A percentile compares a stretch with the other conserved stretches of the same genome.
These are phyloP conservation scores for Saksenaea oblongispora DNA, from an alignment of 371 early-diverging fungal species.

Conservation along the genomic window DNA sequence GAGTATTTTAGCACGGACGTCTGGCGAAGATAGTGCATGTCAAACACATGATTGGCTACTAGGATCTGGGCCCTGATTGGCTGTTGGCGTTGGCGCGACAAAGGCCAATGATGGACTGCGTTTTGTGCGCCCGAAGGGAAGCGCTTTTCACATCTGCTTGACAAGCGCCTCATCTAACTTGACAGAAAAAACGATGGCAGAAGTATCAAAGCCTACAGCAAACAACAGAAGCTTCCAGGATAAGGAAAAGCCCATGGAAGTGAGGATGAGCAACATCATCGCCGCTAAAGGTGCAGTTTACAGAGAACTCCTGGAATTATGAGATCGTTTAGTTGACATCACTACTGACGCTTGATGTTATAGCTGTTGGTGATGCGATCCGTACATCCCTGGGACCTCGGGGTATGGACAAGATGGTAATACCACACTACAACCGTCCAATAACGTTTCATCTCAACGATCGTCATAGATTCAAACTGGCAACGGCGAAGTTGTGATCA, in stretches of 20 bases:
- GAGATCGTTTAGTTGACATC: background rate
- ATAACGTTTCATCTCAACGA: background rate
- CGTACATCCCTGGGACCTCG: slow-evolving; percentile 97
- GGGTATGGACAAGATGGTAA: slow-evolving; percentile 99
- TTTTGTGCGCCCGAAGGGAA: too few species aligned
- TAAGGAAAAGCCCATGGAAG: slow-evolving; percentile 94
- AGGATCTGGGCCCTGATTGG: too few species aligned
- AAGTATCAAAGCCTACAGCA: slow-evolving; percentile 6
- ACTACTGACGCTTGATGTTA: background rate
- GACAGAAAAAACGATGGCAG: slow-evolving; percentile 4
- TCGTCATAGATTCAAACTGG: slow-evolving; percentile 83
- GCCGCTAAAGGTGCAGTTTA: slow-evolving; percentile 86
- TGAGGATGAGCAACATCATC: slow-evolving; percentile 89
- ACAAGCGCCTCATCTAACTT: background rate
- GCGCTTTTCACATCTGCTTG: background rate
- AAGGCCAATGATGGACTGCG: too few species aligned
- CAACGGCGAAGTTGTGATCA: slow-evolving; percentile 90
- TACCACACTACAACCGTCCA: background rate
- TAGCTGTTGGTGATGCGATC: slow-evolving; percentile 96
- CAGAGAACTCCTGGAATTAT: background rate
- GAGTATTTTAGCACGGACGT: too few species aligned
- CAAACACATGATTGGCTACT: too few species aligned
- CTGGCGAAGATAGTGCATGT: too few species aligned
- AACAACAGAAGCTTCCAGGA: slow-evolving; percentile 67
- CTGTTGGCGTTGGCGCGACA: too few species aligned